Evolutionary conservation across 2,329 filamentous ascomycete species (phyloP), one percentile per base, ranked within the genome.

Genomic region (Neurospora sp.): DNA sequence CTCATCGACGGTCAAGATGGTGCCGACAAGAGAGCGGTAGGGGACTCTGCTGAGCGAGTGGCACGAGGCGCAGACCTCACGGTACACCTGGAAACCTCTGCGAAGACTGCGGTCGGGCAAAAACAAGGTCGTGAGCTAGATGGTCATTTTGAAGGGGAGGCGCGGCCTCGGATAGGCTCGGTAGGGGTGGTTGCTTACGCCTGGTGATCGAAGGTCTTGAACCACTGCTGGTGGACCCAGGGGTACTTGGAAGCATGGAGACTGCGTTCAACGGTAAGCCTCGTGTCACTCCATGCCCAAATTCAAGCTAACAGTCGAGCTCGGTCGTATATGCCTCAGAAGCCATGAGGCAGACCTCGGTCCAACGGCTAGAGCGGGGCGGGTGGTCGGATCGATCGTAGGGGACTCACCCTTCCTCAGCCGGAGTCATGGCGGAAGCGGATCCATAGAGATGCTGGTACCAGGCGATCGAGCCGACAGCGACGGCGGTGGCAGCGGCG

Each of bases 31-130:
- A 71, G 91, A 80, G 82, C 96, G 93, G 88, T 96, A 99, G 71
- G 96, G 95, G 71, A 99, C 89, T 85, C 96, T 92, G 83, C 86
- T 90, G 74, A 99, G 90, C 73, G 96, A 99, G 87, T 99, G 96
- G 89, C 96, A 99, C 77, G 93, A 93, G 73, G 94, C 89, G 88
- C 96, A 99, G 79, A 99, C 96, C 85, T 99, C 96, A 77, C 91
- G 93, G 88, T 99, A 99, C 80, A 99, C 96, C 85, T 97, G 94
- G 89, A 98, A 99, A 84, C 96, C 96, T 86, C 96, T 94, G 82
- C 96, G 96, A 76, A 99, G 93, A 78, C 94, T 97, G 75, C 52
- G 41, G 36, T 19, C 33, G 52, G 10, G 8, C 67, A 19, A 69
- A 68, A 43, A 39, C 36, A 37, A 6, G 23, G 15, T 40, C 67